These are phyloP conservation scores for Miscanthus lutarioriparius DNA, from an alignment of 176 grass and related monocot genomes.

Conservation along the genomic window DNA sequence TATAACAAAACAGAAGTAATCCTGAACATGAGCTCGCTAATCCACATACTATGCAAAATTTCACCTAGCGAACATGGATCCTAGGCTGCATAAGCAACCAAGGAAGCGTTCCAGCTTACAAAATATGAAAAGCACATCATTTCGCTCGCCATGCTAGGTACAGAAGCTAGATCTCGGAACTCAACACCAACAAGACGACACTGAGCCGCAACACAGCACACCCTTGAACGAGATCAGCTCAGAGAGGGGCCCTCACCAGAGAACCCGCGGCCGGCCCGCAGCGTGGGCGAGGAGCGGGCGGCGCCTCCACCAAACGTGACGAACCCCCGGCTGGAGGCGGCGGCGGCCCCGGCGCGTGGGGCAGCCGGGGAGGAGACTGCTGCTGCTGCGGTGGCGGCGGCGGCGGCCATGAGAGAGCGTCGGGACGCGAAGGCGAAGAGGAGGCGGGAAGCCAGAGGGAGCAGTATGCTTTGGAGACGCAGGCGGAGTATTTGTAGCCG, in stretches of 20 bases:
- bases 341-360: not conserved
- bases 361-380: slow-evolving; percentile 36
- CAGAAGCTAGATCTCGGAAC: slow-evolving; percentile 14
- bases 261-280: slow-evolving; percentile 29
- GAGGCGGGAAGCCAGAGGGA: slow-evolving; percentile 50
- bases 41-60: not conserved
- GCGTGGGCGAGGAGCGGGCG: not conserved
- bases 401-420: slow-evolving; percentile 41
- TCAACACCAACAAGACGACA: not conserved
- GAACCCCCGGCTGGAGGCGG: slow-evolving; percentile 28
- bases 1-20: not conserved
- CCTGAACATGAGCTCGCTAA: not conserved
- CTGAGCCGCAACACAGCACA: not conserved
- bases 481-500: slow-evolving; percentile 33
- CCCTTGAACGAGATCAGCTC: not conserved
- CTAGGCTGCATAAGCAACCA: not conserved
- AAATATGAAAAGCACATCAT: not conserved
- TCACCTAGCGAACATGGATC: not conserved
- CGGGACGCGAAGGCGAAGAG: slow-evolving; percentile 8
- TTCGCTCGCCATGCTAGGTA: not conserved
- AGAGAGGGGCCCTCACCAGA: slow-evolving; percentile 9
- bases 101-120: not conserved
- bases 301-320: slow-evolving; percentile 23
- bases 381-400: slow-evolving; percentile 3
- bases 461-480: slow-evolving; percentile 22